Evolutionary conservation across 306 rosid genomes (phyloP).

Genomic region (Cucurbita ficifolia): DNA sequence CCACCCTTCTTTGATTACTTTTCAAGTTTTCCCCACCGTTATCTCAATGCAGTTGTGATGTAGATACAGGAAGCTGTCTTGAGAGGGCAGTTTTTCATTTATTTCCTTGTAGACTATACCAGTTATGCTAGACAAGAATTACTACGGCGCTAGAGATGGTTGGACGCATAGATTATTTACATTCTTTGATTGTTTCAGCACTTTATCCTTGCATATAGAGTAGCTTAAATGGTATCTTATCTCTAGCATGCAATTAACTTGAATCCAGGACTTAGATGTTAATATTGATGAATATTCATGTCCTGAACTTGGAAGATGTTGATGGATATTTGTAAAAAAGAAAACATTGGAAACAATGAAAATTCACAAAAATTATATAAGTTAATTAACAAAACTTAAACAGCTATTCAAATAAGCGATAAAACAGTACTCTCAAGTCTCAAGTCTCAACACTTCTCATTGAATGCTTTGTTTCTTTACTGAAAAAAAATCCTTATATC

Average conservation of each 20-base stretch:
- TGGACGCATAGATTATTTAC: neutral
- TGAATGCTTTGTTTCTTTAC: too few species aligned
- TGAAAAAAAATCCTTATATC: neutral
- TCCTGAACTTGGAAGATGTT: neutral
- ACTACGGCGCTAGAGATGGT: neutral
- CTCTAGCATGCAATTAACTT: neutral
- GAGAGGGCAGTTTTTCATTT: neutral
- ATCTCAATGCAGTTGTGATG: neutral
- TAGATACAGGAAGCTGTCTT: neutral
- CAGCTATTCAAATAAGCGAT: neutral
- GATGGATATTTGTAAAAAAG: neutral
- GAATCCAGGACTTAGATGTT: neutral
- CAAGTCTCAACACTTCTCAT: neutral
- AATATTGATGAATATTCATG: neutral
- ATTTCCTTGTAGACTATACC: neutral
- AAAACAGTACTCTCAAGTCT: neutral
- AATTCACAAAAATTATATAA: neutral
- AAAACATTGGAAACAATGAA: neutral
- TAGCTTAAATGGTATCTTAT: neutral
- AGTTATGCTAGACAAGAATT: neutral
- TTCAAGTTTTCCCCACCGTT: neutral
- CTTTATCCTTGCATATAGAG: neutral
- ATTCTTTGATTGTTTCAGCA: neutral
- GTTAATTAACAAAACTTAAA: neutral
- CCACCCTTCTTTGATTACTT: neutral